Evolutionary conservation across 2,329 filamentous ascomycete species (phyloP).

Genomic region (Aspergillus jensenii): DNA sequence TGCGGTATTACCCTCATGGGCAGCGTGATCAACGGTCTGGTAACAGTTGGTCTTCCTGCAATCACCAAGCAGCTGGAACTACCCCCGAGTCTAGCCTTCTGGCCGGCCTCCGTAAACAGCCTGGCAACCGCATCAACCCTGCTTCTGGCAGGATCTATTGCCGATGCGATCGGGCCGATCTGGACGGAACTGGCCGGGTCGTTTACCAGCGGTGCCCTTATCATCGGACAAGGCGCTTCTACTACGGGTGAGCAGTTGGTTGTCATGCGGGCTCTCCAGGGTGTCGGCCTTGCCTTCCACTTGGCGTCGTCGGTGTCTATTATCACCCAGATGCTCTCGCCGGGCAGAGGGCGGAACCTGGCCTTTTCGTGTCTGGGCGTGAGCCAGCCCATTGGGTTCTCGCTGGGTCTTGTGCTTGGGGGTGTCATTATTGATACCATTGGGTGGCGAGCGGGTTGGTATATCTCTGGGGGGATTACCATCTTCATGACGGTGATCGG

Average conservation of each 20-base stretch:
- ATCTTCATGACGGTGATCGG: constrained; percentile 17
- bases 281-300: constrained; percentile 36
- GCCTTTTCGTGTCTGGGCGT: constrained; percentile 54
- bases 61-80: constrained; percentile 40
- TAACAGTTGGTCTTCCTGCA: constrained; percentile 40
- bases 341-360: constrained; percentile 50
- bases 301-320: constrained; percentile 52
- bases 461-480: constrained; percentile 41
- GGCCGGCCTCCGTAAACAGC: constrained; percentile 31
- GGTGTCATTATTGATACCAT: constrained; percentile 43
- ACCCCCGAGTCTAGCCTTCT: constrained; percentile 15
- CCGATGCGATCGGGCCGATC: constrained; percentile 49
- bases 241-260: constrained; percentile 8
- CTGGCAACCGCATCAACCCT: constrained; percentile 39
- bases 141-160: constrained; percentile 51
- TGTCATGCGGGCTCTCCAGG: no score
- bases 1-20: constrained; percentile 23
- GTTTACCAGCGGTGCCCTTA: constrained; percentile 38
- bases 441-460: constrained; percentile 51
- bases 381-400: constrained; percentile 53
- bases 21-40: constrained; percentile 38
- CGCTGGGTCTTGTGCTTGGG: constrained; percentile 47
- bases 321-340: constrained; percentile 48
- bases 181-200: constrained; percentile 30
- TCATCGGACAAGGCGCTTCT: constrained; percentile 34